Evolutionary conservation across 345 rosid genomes (phyloP), one percentile per base, ranked within the genome.

Genomic region (Euphorbia tirucalli): DNA sequence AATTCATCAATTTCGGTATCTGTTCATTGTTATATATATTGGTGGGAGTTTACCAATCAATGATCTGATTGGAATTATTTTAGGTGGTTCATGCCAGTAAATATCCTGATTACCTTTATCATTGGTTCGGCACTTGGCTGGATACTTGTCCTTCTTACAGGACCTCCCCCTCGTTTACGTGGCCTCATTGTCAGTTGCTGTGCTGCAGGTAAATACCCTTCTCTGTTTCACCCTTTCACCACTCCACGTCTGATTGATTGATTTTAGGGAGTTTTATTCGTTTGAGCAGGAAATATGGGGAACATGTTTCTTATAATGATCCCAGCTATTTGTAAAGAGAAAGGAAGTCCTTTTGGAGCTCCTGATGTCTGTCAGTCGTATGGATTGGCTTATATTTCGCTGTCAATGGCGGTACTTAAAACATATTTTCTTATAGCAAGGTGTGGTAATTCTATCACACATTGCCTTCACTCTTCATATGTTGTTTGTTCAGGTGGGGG

Each of bases 291-390:
- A 31, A 90, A 87, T 74, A 59, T 83, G 84, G 93, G 93, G 58
- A 87, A 85, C 67, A 70, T 90, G 87, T 81, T 82, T 48, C 85
- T 90, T 56, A 79, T 90, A 8, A 79, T 90, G 65, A 77, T 90
- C 71, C 96, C 96, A 60, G 93, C 93, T 44, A 78, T 88, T 35
- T 88, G 96, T 71, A 82, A 85, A 73, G 93, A 90, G 69, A 71
- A 81, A 48, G 88, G 81, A 62, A 86, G 83, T 63, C 93, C 96
- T 30, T 90, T 87, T 72, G 91, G 93, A 71, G 76, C 84, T 77
- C 85, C 88, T 52, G 79, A 79, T 52, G 55, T 44, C 59, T 88
- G 93, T 58, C 81, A 81, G 48, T 57, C 81, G 22, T 63, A 62
- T 63, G 93, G 91, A 25, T 28, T 85, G 75, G 87, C 85, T 41